phyloP scores from a whole-genome alignment of 768 basidiomycete genomes.

The Dictyophora rubrovolvata region DNA sequence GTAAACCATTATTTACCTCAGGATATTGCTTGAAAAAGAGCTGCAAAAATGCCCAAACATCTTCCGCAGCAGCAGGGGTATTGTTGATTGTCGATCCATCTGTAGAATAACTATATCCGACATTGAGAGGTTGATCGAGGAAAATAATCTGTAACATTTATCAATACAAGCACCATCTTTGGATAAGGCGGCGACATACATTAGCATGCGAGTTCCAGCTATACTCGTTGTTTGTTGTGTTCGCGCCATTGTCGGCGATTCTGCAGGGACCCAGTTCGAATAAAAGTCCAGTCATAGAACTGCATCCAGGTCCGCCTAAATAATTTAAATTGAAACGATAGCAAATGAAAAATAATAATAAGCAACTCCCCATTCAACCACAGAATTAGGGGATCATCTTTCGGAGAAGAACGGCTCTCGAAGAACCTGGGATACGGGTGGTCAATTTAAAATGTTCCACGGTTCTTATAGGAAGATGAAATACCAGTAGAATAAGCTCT shows the following conservation, averaged over 20 bases:
- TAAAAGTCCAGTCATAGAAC: constrained; percentile 72
- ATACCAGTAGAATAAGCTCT: constrained; percentile 80
- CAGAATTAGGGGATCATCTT: constrained; percentile 70
- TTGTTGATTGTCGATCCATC: constrained; percentile 67
- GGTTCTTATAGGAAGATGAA: constrained; percentile 12
- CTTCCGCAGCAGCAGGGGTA: constrained; percentile 78
- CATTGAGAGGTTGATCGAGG: constrained; percentile 68
- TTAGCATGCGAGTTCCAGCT: constrained; percentile 82
- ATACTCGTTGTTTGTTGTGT: constrained; percentile 63
- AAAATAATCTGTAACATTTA: constrained; percentile 38
- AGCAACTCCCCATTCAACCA: constrained; percentile 83
- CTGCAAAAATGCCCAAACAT: constrained; percentile 79
- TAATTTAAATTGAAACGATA: neutral
- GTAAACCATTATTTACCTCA: constrained; percentile 19
- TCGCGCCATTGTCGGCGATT: constrained; percentile 56
- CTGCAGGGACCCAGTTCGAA: constrained; percentile 90
- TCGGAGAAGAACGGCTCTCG: constrained; percentile 66
- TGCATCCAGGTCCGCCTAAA: constrained; percentile 30
- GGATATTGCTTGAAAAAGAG: constrained; percentile 72
- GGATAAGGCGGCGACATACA: constrained; percentile 22
- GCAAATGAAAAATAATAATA: constrained; percentile 1
- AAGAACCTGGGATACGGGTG: constrained; percentile 56
- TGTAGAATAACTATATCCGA: constrained; percentile 81
- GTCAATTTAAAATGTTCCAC: neutral
- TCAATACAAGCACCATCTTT: constrained; percentile 10